phyloP scores from a whole-genome alignment of 164 flowering plant genomes.

The Vitis rotundifolia region DNA sequence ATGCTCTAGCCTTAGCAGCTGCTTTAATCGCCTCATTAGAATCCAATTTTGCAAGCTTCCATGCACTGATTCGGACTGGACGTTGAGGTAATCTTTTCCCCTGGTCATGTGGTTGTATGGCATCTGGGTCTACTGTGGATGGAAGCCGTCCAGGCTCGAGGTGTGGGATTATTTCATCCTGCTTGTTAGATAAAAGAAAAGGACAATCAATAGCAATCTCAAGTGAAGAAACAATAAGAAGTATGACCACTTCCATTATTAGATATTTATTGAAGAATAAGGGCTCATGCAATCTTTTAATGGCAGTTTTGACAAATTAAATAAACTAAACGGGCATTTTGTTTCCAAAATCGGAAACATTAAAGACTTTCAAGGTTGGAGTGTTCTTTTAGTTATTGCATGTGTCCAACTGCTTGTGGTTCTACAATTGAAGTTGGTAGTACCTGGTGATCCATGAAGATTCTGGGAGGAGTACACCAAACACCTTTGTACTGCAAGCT shows the following conservation, averaged over 20 bases:
- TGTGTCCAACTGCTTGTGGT: no score
- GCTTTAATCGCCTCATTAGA: constrained; percentile 83
- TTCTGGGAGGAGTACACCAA: constrained; percentile 97
- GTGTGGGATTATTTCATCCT: constrained; percentile 94
- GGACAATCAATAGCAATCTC: background rate
- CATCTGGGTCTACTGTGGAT: constrained; percentile 94
- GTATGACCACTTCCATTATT: background rate
- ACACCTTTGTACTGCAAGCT: constrained; percentile 83
- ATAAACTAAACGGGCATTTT: no score
- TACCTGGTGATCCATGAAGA: constrained; percentile 95
- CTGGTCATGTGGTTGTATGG: constrained; percentile 46
- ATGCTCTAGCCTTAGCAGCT: constrained; percentile 90
- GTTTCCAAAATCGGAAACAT: no score
- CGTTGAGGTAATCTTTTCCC: constrained; percentile 59
- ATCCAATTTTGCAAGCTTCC: constrained; percentile 94
- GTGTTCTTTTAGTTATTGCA: no score
- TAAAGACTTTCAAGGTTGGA: no score
- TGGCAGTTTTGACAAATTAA: no score
- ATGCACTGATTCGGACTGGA: constrained; percentile 83
- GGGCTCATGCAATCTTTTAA: no score
- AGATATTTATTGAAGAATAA: no score
- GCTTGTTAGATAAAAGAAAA: constrained; percentile 9
- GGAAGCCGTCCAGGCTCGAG: constrained; percentile 85
- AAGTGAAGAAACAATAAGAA: background rate
- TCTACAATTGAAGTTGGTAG: background rate